Conservation (phyloP, 306 rosid genomes). For the Pueraria montana region DNA sequence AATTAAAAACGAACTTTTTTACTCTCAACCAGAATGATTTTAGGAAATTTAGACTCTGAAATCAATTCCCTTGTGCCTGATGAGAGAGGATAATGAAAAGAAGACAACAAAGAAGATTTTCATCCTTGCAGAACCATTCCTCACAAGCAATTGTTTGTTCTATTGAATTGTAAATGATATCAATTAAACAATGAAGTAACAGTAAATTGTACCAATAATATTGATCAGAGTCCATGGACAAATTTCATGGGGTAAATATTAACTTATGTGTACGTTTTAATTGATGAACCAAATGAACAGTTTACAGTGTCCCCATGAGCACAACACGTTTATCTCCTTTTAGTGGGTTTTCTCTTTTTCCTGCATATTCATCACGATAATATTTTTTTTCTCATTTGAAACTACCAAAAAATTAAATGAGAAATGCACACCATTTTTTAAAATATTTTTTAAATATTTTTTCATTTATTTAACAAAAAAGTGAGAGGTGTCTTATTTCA, state of each 20-base stretch:
- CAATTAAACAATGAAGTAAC: not conserved
- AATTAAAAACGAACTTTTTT: not conserved
- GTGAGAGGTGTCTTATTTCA: too few species aligned
- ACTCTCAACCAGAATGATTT: not conserved
- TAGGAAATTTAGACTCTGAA: conserved; percentile 1
- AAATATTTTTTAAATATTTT: too few species aligned
- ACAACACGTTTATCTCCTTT: too few species aligned
- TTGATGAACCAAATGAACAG: too few species aligned
- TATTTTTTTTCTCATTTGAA: too few species aligned
- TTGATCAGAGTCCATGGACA: not conserved
- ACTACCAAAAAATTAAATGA: too few species aligned
- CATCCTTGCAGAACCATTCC: not conserved
- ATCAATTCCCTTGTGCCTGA: not conserved
- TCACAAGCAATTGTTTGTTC: not conserved
- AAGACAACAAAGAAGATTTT: not conserved
- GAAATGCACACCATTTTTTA: too few species aligned
- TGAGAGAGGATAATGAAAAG: not conserved
- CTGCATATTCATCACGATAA: too few species aligned
- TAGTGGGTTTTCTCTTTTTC: too few species aligned
- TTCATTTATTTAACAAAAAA: too few species aligned
- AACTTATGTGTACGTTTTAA: too few species aligned
- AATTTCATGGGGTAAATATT: not conserved
- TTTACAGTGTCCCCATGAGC: too few species aligned
- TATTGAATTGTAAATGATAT: not conserved
- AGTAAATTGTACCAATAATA: not conserved